A percentile compares a stretch with the other conserved stretches of the same genome.
These are phyloP conservation scores for Polyporus arcularius DNA, from an alignment of 768 basidiomycete species.

Conservation along the genomic window DNA sequence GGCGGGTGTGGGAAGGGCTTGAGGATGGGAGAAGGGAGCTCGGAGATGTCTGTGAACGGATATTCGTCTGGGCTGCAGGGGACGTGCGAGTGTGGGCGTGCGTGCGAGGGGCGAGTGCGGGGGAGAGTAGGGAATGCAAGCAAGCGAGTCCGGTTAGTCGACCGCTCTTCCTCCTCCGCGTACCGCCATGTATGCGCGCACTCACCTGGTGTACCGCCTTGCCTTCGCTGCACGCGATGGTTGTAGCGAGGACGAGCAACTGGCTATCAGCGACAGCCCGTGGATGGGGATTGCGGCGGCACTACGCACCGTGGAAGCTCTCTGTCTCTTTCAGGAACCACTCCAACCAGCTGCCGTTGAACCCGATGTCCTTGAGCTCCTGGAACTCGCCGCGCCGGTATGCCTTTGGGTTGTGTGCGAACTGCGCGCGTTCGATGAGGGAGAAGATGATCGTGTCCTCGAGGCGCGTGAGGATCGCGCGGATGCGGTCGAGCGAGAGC, in stretches of 20 bases:
- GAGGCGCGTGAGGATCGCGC: slow-evolving; percentile 82
- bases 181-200: not conserved
- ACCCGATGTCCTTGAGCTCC: slow-evolving; percentile 73
- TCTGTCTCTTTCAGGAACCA: slow-evolving; percentile 98
- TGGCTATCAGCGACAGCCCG: not conserved
- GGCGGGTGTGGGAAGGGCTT: slow-evolving; percentile 70
- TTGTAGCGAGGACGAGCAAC: not conserved
- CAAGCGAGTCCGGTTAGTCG: not conserved
- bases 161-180: no score
- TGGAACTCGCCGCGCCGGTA: slow-evolving; percentile 80
- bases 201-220: slow-evolving; percentile 88
- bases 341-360: slow-evolving; percentile 89
- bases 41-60: slow-evolving; percentile 72
- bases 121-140: not conserved
- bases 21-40: slow-evolving; percentile 83
- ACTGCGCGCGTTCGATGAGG: slow-evolving; percentile 96
- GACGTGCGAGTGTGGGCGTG: not conserved
- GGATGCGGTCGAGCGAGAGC: slow-evolving; percentile 84
- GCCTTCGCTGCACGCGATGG: slow-evolving; percentile 73
- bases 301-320: slow-evolving; percentile 82
- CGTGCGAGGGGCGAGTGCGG: not conserved
- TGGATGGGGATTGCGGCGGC: not conserved
- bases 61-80: slow-evolving; percentile 90
- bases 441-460: slow-evolving; percentile 99
- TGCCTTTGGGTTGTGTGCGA: slow-evolving; percentile 89